A percentile compares a stretch with the other conserved stretches of the same genome.
Conservation (phyloP, 371 early-diverging fungal species). For the Sanchytrium tribonematis region DNA sequence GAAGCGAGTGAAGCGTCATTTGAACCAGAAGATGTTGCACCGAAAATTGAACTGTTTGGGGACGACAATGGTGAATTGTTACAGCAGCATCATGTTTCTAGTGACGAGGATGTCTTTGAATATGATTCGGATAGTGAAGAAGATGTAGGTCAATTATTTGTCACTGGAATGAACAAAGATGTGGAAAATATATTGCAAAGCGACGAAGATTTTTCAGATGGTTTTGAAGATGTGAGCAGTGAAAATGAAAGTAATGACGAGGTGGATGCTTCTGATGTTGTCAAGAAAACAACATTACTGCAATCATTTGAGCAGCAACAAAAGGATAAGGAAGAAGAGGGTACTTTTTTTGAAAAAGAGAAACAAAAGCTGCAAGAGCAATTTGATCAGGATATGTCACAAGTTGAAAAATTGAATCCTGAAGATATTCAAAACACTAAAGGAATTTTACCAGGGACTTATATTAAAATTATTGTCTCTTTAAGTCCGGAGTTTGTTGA, state of each 20-base stretch:
- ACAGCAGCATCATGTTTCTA: conserved; percentile 12
- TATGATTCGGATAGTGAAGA: conserved; percentile 14
- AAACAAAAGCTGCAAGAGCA: conserved; percentile 63
- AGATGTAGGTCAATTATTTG: conserved; percentile 7
- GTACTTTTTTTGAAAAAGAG: conserved; percentile 51
- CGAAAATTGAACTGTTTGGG: conserved; percentile 37
- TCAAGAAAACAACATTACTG: conserved; percentile 53
- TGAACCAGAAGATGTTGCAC: conserved; percentile 37
- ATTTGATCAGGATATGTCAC: conserved; percentile 38
- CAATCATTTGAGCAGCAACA: conserved; percentile 69
- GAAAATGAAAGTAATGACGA: conserved; percentile 10
- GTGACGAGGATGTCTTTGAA: conserved; percentile 12
- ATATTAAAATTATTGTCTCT: conserved; percentile 62
- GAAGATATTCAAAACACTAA: conserved; percentile 36
- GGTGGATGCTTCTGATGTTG: conserved; percentile 7
- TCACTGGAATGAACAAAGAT: not conserved
- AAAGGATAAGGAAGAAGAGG: conserved; percentile 34
- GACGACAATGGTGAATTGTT: conserved; percentile 46
- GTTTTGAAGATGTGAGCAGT: conserved; percentile 52
- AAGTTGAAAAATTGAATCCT: conserved; percentile 51
- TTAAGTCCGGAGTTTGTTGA: conserved; percentile 77
- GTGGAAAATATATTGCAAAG: not conserved
- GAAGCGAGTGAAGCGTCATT: conserved; percentile 22
- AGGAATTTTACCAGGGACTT: conserved; percentile 66
- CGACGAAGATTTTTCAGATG: conserved; percentile 39